Base-by-base conservation (phyloP, 345 rosid genomes). In the Eucalyptus regnans region DNA sequence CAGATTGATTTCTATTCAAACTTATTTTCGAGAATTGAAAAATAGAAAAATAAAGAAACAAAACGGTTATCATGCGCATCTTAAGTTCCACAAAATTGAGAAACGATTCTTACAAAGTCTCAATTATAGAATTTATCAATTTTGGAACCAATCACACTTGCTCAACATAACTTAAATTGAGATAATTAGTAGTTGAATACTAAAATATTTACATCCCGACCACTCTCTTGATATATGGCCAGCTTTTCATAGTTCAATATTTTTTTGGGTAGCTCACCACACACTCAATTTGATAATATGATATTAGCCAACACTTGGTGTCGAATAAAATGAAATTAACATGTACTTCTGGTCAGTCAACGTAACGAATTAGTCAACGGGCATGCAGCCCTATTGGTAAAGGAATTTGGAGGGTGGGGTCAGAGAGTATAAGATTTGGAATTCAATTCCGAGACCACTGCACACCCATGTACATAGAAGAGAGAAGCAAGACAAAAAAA, bases 1-100 rank as follows among this genome's bases (percentile, higher is more conserved):
- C 2, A 52, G 18, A 52, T 0, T 0, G 9, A 52, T 52, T 52
- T 52, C 2, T 18, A 52, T 52, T 52, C 0, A 7, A 7, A 52
- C 10, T 7, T 7, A 2, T 52, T 52, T 18, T 52, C 0, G 2
- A 52, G 22, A 52, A 52, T 18, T 52, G 58, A 52, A 7, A 52
- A 52, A 18, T 18, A 52, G 9, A 52, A 52, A 52, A 52, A 3
- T 52, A 0, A 25, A 52, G 10, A 52, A 52, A 52, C 23, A 20
- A 52, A 52, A 52, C 8, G 0, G 1, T 52, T 18, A 18, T 52
- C 3, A 52, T 18, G 4, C 4, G 0, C 10, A 0, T 0, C 9
- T 2, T 23, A 56, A 56, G 29, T 56, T 56, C 62, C 29, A 56
- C 8, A 29, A 29, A 64, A n/a, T 29, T 29, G 33, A 7, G 37